phyloP scores from a whole-genome alignment of 176 grass and related monocot genomes.

The Musa acuminata region DNA sequence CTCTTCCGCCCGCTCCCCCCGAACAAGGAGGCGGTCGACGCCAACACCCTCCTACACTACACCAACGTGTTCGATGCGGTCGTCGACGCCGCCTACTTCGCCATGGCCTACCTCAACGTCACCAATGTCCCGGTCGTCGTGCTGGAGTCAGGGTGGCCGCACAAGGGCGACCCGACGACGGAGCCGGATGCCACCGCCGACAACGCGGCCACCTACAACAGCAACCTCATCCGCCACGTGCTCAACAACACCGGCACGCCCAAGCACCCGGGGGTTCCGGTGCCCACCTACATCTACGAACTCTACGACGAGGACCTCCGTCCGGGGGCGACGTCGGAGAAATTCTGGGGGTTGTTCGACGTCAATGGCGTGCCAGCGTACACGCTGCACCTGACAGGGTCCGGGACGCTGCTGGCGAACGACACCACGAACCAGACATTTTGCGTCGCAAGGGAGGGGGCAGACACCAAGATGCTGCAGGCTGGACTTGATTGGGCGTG shows the following conservation, averaged over 20 bases:
- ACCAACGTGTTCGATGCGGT: conserved; percentile 93
- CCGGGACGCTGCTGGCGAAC: conserved; percentile 68
- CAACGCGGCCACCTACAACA: conserved; percentile 94
- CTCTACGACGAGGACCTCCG: conserved; percentile 88
- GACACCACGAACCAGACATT: conserved; percentile 91
- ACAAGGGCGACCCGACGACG: conserved; percentile 63
- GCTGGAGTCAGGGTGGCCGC: conserved; percentile 89
- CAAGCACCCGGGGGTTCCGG: conserved; percentile 74
- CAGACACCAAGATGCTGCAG: conserved; percentile 76
- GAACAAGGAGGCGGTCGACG: conserved; percentile 94
- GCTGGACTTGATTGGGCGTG: conserved; percentile 93
- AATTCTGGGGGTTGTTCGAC: conserved; percentile 82
- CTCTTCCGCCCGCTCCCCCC: conserved; percentile 83
- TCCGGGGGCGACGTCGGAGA: conserved; percentile 52
- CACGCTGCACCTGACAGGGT: conserved; percentile 72
- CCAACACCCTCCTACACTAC: conserved; percentile 95
- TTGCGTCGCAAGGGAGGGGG: conserved; percentile 59
- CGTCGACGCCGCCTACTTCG: conserved; percentile 86
- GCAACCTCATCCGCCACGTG: conserved; percentile 82
- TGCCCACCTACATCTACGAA: conserved; percentile 91
- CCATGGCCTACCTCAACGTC: conserved; percentile 89
- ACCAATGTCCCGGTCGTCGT: conserved; percentile 85
- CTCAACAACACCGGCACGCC: conserved; percentile 91
- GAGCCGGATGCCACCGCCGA: conserved; percentile 81
- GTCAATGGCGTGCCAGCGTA: conserved; percentile 71